These are phyloP conservation scores for Russula olivacea DNA, from an alignment of 768 basidiomycete species.

Conservation along the genomic window DNA sequence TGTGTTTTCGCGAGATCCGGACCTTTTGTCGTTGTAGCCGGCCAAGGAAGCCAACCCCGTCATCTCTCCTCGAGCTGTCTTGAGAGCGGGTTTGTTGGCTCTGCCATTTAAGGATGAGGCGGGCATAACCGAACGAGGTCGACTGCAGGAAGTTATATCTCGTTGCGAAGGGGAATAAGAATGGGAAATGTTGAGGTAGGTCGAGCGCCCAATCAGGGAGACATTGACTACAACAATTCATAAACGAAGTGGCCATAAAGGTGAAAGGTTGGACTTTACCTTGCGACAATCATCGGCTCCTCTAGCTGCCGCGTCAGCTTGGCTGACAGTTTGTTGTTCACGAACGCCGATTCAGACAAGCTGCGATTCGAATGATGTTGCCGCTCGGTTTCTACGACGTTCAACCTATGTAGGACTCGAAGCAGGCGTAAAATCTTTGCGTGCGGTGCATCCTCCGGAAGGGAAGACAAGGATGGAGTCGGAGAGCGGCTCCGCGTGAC, in stretches of 20 bases:
- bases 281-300: slow-evolving; percentile 98
- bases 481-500: slow-evolving; percentile 52
- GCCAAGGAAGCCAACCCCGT: slow-evolving; percentile 87
- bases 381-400: slow-evolving; percentile 66
- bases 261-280: slow-evolving; percentile 43
- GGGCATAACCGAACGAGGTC: slow-evolving; percentile 95
- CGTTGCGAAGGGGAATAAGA: slow-evolving; percentile 97
- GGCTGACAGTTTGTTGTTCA: slow-evolving; percentile 96
- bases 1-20: slow-evolving; percentile 88
- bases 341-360: slow-evolving; percentile 77
- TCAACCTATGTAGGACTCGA: slow-evolving; percentile 79
- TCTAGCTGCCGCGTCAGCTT: slow-evolving; percentile 97
- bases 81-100: slow-evolving; percentile 77
- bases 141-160: slow-evolving; percentile 97
- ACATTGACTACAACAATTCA: slow-evolving; percentile 59
- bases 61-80: slow-evolving; percentile 77
- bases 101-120: slow-evolving; percentile 92
- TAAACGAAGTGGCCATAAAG: neutral
- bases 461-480: slow-evolving; percentile 64
- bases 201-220: slow-evolving; percentile 97
- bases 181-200: slow-evolving; percentile 93
- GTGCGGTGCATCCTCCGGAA: slow-evolving; percentile 79
- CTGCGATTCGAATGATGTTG: slow-evolving; percentile 48
- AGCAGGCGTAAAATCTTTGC: slow-evolving; percentile 88
- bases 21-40: slow-evolving; percentile 94